phyloP scores from a whole-genome alignment of 2,329 filamentous ascomycete species.

The Sclerotinia minor region DNA sequence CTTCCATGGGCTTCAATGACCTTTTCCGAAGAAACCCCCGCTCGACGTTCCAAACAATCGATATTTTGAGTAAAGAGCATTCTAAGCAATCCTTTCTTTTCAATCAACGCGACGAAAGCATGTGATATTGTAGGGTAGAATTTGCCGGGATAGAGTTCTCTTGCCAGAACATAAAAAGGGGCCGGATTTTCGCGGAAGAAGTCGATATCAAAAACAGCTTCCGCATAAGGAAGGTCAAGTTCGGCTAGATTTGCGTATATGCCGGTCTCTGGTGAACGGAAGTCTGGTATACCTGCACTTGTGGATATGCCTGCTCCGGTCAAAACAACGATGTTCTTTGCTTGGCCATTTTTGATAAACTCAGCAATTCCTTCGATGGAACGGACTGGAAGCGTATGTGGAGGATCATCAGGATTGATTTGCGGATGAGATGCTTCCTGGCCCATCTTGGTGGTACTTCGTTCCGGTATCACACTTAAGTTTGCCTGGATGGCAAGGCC shows the following conservation, averaged over 20 bases:
- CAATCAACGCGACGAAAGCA: slow-evolving; percentile 80
- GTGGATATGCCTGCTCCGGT: slow-evolving; percentile 89
- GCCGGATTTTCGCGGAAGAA: slow-evolving; percentile 83
- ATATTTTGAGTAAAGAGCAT: slow-evolving; percentile 98
- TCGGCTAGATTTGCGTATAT: slow-evolving; percentile 89
- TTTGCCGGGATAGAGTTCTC: slow-evolving; percentile 87
- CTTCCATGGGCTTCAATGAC: slow-evolving; percentile 95
- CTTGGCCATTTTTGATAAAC: slow-evolving; percentile 70
- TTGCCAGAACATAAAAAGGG: slow-evolving; percentile 90
- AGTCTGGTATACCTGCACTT: slow-evolving; percentile 80
- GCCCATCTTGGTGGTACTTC: slow-evolving; percentile 66
- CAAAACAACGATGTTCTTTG: slow-evolving; percentile 77
- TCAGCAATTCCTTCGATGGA: slow-evolving; percentile 75
- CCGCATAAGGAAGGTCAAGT: slow-evolving; percentile 81
- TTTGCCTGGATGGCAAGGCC: not conserved
- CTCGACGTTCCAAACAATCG: slow-evolving; percentile 86
- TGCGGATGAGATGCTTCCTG: slow-evolving; percentile 72
- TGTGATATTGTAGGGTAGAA: slow-evolving; percentile 89
- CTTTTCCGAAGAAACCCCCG: slow-evolving; percentile 76
- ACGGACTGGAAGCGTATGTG: slow-evolving; percentile 66
- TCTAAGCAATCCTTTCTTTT: slow-evolving; percentile 73
- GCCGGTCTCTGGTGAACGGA: slow-evolving; percentile 87
- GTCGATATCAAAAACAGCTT: slow-evolving; percentile 90
- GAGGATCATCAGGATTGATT: slow-evolving; percentile 60
- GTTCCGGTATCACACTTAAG: slow-evolving; percentile 23